Evolutionary conservation across 805 yeast genomes (phyloP).

Genomic region (Candida bentonensis): DNA sequence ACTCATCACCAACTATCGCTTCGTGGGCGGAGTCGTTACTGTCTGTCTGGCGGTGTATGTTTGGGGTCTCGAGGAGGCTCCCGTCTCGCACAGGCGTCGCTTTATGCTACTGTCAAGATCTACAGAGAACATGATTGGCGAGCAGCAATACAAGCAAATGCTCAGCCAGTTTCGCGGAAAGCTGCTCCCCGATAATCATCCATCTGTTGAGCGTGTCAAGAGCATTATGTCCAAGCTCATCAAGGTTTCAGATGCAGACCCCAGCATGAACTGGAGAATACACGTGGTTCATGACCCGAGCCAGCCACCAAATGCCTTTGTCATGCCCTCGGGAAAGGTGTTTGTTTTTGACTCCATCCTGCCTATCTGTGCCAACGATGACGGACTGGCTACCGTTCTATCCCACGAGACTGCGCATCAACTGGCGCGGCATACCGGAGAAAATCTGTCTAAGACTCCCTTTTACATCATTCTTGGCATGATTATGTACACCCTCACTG

Average conservation of each 20-base stretch:
- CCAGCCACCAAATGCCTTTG: conserved; percentile 92
- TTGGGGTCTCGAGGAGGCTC: conserved; percentile 61
- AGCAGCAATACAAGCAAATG: conserved; percentile 46
- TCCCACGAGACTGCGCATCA: conserved; percentile 93
- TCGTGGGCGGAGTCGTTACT: conserved; percentile 14
- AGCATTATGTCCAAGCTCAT: conserved; percentile 52
- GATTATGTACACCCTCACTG: conserved; percentile 44
- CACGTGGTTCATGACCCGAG: conserved; percentile 60
- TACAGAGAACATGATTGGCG: conserved; percentile 51
- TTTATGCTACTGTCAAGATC: conserved; percentile 58
- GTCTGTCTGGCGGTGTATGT: conserved; percentile 26
- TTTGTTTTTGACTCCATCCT: conserved; percentile 73
- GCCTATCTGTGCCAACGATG: conserved; percentile 66
- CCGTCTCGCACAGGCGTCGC: conserved; percentile 59
- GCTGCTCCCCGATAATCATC: conserved; percentile 51
- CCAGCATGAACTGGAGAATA: conserved; percentile 49
- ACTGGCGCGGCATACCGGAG: conserved; percentile 82
- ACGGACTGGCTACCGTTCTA: conserved; percentile 89
- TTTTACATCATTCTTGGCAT: conserved; percentile 42
- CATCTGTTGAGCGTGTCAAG: conserved; percentile 41
- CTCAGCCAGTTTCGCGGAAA: conserved; percentile 36
- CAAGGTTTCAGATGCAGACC: conserved; percentile 15
- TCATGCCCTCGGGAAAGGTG: conserved; percentile 90
- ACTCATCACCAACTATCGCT: neutral
- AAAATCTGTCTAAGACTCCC: conserved; percentile 67